Percentiles rank a stretch among this genome's conserved stretches.
Conservation (phyloP, 2,329 filamentous ascomycete species). For the Cercospora brassicicola region DNA sequence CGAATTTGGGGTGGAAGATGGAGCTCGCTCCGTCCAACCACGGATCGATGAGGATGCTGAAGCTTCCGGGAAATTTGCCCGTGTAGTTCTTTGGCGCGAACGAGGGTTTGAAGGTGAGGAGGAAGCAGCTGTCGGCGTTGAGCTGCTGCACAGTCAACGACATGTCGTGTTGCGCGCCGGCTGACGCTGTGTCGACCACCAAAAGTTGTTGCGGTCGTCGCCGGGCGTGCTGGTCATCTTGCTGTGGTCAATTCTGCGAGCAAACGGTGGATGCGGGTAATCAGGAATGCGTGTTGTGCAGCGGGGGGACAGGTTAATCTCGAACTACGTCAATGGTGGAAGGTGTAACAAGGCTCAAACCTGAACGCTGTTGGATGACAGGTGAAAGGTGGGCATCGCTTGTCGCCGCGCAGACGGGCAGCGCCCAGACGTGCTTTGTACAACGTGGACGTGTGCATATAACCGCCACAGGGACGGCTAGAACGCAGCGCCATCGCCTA, state of each 20-base stretch:
- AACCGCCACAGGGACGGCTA: background rate
- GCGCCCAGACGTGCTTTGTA: background rate
- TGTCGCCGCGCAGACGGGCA: background rate
- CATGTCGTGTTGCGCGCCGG: constrained; percentile 47
- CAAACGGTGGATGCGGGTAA: background rate
- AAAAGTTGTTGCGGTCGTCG: background rate
- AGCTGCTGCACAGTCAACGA: constrained; percentile 64
- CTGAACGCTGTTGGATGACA: constrained; percentile 6
- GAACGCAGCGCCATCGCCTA: background rate
- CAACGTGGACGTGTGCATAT: background rate
- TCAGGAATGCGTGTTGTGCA: background rate
- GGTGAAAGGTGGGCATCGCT: background rate
- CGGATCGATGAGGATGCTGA: constrained; percentile 70
- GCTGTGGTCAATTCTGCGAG: background rate
- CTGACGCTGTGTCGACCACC: background rate
- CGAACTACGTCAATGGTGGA: constrained; percentile 2
- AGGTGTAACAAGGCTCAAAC: constrained; percentile 8
- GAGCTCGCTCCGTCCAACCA: constrained; percentile 65
- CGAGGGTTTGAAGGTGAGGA: constrained; percentile 62
- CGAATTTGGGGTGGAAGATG: constrained; percentile 62
- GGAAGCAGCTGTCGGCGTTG: constrained; percentile 65
- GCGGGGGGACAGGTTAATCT: background rate
- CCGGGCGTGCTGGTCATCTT: constrained; percentile 10
- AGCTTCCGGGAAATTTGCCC: constrained; percentile 51
- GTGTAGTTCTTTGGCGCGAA: constrained; percentile 45